Conservation (phyloP, 257 asterid genomes). For the Fraxinus americana region DNA sequence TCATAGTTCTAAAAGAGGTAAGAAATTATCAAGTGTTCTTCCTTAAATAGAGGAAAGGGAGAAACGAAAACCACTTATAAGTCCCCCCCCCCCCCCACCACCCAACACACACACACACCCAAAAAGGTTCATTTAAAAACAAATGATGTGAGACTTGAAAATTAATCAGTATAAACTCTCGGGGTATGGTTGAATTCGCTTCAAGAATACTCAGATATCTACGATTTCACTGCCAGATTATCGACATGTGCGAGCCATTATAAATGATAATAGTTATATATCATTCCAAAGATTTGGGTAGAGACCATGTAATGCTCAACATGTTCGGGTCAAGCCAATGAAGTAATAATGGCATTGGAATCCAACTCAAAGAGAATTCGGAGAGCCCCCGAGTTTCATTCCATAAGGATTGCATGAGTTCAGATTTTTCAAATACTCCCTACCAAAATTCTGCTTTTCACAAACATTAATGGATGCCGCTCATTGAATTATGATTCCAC, state of each 20-base stretch:
- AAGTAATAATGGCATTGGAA: background rate
- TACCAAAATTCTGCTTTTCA: background rate
- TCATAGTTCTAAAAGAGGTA: background rate
- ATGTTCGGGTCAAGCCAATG: background rate
- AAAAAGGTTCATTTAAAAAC: background rate
- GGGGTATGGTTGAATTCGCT: background rate
- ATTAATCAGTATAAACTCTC: conserved; percentile 11
- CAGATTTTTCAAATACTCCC: background rate
- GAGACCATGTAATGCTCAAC: background rate
- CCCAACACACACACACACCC: no score
- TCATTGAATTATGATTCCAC: background rate
- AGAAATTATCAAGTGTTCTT: background rate
- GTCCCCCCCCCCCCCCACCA: no score
- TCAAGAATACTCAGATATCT: background rate
- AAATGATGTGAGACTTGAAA: background rate
- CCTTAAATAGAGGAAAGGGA: background rate
- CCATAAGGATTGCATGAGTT: background rate
- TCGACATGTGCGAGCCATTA: background rate
- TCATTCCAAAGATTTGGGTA: background rate
- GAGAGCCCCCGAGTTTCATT: background rate
- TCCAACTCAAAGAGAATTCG: conserved; percentile 1
- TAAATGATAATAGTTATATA: conserved; percentile 1
- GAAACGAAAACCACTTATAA: background rate
- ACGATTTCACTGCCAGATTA: background rate
- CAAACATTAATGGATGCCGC: background rate